Base-by-base conservation (phyloP, 345 rosid genomes). In the Dipteronia sinensis region DNA sequence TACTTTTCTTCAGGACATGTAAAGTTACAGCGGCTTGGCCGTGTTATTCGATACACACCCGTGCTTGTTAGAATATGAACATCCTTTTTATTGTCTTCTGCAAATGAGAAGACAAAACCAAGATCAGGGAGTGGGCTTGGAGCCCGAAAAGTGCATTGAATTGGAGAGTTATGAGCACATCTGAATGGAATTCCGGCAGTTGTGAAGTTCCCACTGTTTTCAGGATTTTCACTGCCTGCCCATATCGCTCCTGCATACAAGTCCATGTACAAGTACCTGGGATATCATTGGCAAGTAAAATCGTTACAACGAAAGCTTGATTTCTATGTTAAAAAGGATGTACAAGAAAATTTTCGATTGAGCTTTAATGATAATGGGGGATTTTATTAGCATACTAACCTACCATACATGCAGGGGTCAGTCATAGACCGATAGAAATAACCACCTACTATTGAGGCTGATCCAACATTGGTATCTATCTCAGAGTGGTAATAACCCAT, bases 391-490 rank as follows among this genome's bases (percentile, higher is more conserved):
- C 3, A 29, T 53, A 31, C 75, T 2, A 46, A 87, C 91, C 80
- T 88, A 46, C 92, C 92, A 79, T 80, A 76, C 80, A 83, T 51
- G 78, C 90, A 90, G 40, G 94, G 87, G 86, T 88, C 89, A 0
- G 85, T 79, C 12, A 23, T 73, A 16, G 88, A 87, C 27, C 94
- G 85, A 61, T 87, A 84, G 79, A 90, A 80, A 69, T 80, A 85
- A 67, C 89, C 90, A 0, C 87, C 92, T 0, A 85, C 82, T 42
- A 90, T 84, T 17, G 94, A 83, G 17, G 90, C 89, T 29, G 92
- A 82, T 31, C 87, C 86, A 49, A 59, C 81, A 19, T 58, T 64
- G 4, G 62, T 75, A 63, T 77, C 78, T 61, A 81, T 25, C 17
- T 85, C 87, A 17, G 79, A 80, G 72, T 86, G 92, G 67, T 58